Percentiles rank a stretch among this genome's conserved stretches.
Conservation (phyloP, 768 basidiomycete species). For the Lactarius sanguifluus region DNA sequence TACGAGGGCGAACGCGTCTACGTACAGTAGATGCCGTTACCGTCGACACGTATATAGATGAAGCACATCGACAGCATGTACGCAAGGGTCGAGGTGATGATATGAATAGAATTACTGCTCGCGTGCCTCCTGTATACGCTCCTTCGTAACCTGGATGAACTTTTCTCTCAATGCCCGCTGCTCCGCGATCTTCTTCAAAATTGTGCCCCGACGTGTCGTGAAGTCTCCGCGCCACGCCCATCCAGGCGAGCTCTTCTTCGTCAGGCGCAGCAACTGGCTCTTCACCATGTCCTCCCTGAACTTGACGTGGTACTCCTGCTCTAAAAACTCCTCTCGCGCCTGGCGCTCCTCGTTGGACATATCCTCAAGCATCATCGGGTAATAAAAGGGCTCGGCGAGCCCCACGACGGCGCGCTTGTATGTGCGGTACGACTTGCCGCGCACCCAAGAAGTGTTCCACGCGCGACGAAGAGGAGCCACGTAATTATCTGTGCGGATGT, state of each 20-base stretch:
- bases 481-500: constrained; percentile 95
- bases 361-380: constrained; percentile 78
- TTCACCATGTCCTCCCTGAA: constrained; percentile 37
- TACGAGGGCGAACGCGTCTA: background rate
- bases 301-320: constrained; percentile 57
- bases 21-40: background rate
- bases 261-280: constrained; percentile 38
- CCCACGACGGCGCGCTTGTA: constrained; percentile 95
- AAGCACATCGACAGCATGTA: background rate
- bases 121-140: constrained; percentile 33
- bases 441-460: constrained; percentile 32
- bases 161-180: constrained; percentile 46
- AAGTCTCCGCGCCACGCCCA: constrained; percentile 43
- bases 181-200: constrained; percentile 50
- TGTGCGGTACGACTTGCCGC: constrained; percentile 45
- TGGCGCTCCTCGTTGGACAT: constrained; percentile 59
- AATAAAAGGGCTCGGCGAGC: constrained; percentile 90
- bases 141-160: constrained; percentile 41
- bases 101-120: background rate
- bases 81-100: background rate
- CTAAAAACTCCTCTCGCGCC: constrained; percentile 59
- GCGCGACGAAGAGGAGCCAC: constrained; percentile 51
- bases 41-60: background rate
- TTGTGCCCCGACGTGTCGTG: constrained; percentile 47
- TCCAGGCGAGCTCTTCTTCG: constrained; percentile 39